Base-by-base conservation (phyloP, 768 basidiomycete genomes). In the Leccinum truebloodii region DNA sequence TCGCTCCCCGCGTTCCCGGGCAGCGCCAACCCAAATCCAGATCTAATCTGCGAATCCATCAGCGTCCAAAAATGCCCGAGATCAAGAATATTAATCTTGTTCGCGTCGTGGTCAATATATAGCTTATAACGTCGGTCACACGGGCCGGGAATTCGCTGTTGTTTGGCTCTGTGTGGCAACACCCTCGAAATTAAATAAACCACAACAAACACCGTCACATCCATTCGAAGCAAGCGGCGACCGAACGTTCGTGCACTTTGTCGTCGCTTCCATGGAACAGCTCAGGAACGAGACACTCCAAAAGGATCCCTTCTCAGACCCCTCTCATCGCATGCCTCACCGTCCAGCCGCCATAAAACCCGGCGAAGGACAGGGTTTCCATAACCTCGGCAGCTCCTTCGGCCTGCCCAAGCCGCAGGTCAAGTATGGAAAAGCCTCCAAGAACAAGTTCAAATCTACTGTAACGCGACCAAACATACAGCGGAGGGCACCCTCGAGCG, bases 301-400 rank as follows among this genome's bases (percentile, higher is more conserved):
- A 1, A 55, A 32, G 28, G 30, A 58, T 30, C 0, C 60, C 0
- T 66, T 65, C 46, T 51, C 62, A 20, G 72, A 75, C 3, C 59
- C 61, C 0, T 34, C 60, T 2, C 48, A 67, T 28, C 67, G 74
- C 20, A 65, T 75, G 64, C 18, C 63, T 1, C 55, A 64, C 44
- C 72, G 73, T 24, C 73, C 74, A 9, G 8, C 4, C 5, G 41
- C 58, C 6, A 54, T 74, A 53, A 72, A 69, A 18, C 55, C 67
- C 0, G 73, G 73, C 3, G 55, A 72, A 48, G 73, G 73, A 26
- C 22, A 66, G 3, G 64, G 66, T 16, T 75, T 71, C 52, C 60
- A 72, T 54, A 68, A 59, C 53, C 13, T 75, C 4, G 67, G 65
- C 34, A 58, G 70, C 4, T 63, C 72, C 14, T 59, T 73, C 30